A percentile compares a stretch with the other conserved stretches of the same genome.
These are phyloP conservation scores for Cercospora sp. DNA, from an alignment of 2,329 filamentous ascomycete genomes.

Conservation along the genomic window DNA sequence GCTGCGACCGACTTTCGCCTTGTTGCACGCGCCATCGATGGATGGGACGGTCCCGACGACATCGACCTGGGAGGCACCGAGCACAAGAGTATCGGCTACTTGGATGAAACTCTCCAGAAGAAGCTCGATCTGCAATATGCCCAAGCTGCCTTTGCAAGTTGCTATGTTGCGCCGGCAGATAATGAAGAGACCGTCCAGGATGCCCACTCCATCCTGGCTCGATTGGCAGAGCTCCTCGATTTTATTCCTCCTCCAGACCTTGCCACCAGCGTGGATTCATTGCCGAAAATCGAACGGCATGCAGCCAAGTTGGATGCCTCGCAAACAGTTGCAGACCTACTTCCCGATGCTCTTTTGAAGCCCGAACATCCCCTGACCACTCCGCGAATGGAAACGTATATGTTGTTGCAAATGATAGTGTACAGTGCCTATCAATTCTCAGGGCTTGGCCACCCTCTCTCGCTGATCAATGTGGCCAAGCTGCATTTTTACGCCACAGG, in stretches of 20 bases:
- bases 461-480: constrained; percentile 52
- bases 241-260: constrained; percentile 57
- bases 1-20: constrained; percentile 62
- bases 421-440: constrained; percentile 50
- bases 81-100: constrained; percentile 54
- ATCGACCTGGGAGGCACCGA: constrained; percentile 61
- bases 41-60: constrained; percentile 73
- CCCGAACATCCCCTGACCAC: constrained; percentile 65
- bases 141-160: constrained; percentile 65
- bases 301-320: constrained; percentile 39
- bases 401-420: constrained; percentile 63
- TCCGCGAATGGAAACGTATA: constrained; percentile 57
- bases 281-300: constrained; percentile 46
- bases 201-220: constrained; percentile 61
- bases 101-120: constrained; percentile 61
- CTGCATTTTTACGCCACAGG: constrained; percentile 64
- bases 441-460: constrained; percentile 44
- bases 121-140: constrained; percentile 66
- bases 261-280: constrained; percentile 42
- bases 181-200: constrained; percentile 59
- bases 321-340: constrained; percentile 36
- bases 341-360: constrained; percentile 53
- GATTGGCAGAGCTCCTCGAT: constrained; percentile 61
- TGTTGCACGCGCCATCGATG: constrained; percentile 63
- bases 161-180: constrained; percentile 65